Conservation (phyloP, 208 protist genomes). For the Crithidia thermophila region DNA sequence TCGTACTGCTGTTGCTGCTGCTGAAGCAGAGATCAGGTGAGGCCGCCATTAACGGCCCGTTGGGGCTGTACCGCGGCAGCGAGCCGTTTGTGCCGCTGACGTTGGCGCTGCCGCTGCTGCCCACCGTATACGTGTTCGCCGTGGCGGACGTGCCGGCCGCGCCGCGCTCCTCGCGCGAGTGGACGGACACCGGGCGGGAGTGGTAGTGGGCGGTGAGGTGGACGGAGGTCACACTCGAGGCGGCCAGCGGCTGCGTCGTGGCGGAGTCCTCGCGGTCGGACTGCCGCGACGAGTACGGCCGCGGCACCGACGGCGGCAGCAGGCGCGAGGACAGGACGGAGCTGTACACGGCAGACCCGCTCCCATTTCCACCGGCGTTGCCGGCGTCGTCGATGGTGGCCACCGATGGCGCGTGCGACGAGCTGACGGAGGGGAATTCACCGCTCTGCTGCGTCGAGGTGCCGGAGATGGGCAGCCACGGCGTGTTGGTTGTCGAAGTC, state of each 20-base stretch:
- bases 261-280: background rate
- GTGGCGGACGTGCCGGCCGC: background rate
- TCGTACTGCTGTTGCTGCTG: background rate
- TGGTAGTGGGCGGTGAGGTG: slow-evolving; percentile 1
- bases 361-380: no score
- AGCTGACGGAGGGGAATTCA: background rate
- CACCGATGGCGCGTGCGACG: background rate
- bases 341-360: background rate
- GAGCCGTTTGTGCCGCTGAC: background rate
- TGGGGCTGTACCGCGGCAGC: no score
- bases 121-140: no score
- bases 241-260: background rate
- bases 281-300: background rate
- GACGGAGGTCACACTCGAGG: background rate
- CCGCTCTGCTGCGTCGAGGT: background rate
- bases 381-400: background rate
- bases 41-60: no score
- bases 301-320: slow-evolving; percentile 4
- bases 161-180: background rate
- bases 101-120: slow-evolving; percentile 2
- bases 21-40: no score
- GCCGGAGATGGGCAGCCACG: background rate
- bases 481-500: background rate
- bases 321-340: background rate
- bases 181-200: background rate